Conservation (phyloP, 768 basidiomycete genomes). For the Mycena capillaripes region DNA sequence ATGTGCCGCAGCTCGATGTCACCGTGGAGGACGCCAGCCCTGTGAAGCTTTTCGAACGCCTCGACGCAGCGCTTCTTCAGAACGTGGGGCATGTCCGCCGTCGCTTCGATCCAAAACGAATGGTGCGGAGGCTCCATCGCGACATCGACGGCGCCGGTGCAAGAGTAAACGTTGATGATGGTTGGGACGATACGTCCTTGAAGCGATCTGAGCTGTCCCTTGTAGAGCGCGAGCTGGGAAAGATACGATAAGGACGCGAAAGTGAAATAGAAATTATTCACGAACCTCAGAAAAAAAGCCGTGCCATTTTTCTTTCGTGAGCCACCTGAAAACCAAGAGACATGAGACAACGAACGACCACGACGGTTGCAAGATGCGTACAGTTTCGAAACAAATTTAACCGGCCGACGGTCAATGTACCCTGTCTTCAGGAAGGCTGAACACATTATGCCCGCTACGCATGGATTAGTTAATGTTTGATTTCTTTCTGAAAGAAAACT, state of each 20-base stretch:
- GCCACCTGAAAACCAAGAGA: constrained; percentile 34
- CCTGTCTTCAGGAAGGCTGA: constrained; percentile 54
- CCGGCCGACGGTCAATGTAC: constrained; percentile 40
- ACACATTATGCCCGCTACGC: constrained; percentile 51
- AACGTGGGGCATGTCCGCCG: constrained; percentile 65
- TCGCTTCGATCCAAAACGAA: constrained; percentile 74
- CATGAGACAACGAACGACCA: background rate
- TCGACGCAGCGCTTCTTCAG: constrained; percentile 67
- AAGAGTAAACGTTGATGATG: constrained; percentile 64
- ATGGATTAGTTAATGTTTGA: background rate
- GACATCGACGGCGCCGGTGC: constrained; percentile 54
- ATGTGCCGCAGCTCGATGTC: constrained; percentile 65
- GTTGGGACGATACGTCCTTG: constrained; percentile 68
- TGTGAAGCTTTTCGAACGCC: constrained; percentile 64
- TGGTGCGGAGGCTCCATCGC: constrained; percentile 70
- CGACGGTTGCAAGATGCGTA: constrained; percentile 36
- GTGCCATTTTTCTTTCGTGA: constrained; percentile 34
- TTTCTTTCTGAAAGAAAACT: background rate
- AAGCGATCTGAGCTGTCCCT: constrained; percentile 61
- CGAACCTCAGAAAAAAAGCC: constrained; percentile 77
- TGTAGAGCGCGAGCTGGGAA: constrained; percentile 66
- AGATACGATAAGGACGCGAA: background rate
- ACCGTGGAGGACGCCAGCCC: constrained; percentile 62
- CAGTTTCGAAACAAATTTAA: constrained; percentile 55
- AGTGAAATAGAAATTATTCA: background rate